A percentile compares a stretch with the other conserved stretches of the same genome.
Conservation (phyloP, 2,329 filamentous ascomycete species). For the Claviceps lovelessii region DNA sequence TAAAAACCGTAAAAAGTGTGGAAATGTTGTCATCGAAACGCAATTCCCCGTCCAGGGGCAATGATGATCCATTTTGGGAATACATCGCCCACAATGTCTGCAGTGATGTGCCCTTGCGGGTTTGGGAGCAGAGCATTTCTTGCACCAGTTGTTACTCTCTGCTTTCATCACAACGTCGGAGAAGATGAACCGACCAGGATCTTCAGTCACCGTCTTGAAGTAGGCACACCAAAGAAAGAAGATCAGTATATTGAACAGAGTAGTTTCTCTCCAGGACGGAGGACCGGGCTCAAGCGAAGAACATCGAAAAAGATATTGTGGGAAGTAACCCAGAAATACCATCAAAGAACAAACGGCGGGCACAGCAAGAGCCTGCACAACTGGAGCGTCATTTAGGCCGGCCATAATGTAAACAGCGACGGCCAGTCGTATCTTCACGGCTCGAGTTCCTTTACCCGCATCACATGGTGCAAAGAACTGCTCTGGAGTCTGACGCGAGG, state of each 20-base stretch:
- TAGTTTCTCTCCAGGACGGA: conserved; percentile 39
- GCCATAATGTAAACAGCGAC: conserved; percentile 19
- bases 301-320: conserved; percentile 55
- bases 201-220: conserved; percentile 41
- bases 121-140: conserved; percentile 60
- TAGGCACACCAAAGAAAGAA: conserved; percentile 55
- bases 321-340: conserved; percentile 54
- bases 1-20: conserved; percentile 70
- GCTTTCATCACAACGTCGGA: conserved; percentile 21
- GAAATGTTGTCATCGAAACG: conserved; percentile 67
- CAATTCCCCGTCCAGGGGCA: conserved; percentile 78
- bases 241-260: conserved; percentile 53
- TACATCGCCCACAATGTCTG: conserved; percentile 57
- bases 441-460: not conserved
- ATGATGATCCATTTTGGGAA: conserved; percentile 76
- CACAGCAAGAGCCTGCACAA: conserved; percentile 46
- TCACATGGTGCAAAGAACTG: not conserved
- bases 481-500: not conserved
- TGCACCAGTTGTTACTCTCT: conserved; percentile 45
- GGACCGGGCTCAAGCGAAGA: conserved; percentile 44
- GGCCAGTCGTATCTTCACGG: not conserved
- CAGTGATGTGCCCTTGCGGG: conserved; percentile 72
- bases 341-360: conserved; percentile 54
- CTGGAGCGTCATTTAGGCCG: conserved; percentile 26
- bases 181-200: conserved; percentile 42